Evolutionary conservation across 495 filamentous ascomycete genomes (phyloP).

Genomic region (Daldinia decipiens): DNA sequence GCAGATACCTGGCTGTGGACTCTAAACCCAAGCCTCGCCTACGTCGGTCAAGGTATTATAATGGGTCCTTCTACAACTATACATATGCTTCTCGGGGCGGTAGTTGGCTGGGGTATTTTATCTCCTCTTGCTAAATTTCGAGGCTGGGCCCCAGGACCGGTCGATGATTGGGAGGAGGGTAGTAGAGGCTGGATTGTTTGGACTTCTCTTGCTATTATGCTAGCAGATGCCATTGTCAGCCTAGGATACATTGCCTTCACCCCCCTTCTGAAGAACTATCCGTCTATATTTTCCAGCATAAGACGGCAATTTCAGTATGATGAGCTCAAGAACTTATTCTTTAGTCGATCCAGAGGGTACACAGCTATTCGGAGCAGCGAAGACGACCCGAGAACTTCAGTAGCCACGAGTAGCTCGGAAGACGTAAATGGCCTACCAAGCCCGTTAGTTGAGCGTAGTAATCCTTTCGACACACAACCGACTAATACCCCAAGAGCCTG

Average conservation of each 20-base stretch:
- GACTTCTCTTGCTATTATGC: constrained; percentile 95
- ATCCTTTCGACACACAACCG: constrained; percentile 28
- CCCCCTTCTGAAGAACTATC: constrained; percentile 54
- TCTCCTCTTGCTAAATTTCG: constrained; percentile 85
- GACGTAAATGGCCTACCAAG: constrained; percentile 29
- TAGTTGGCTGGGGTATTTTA: constrained; percentile 90
- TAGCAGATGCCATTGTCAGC: constrained; percentile 90
- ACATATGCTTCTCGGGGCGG: constrained; percentile 93
- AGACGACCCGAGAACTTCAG: constrained; percentile 32
- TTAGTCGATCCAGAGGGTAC: constrained; percentile 32
- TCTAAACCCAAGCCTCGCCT: constrained; percentile 93
- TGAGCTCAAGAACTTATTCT: constrained; percentile 35
- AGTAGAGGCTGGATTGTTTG: constrained; percentile 99
- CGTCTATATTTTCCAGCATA: constrained; percentile 21
- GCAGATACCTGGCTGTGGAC: constrained; percentile 93
- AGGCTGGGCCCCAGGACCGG: constrained; percentile 89
- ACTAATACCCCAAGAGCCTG: constrained; percentile 37
- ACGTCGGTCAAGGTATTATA: constrained; percentile 86
- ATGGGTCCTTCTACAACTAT: constrained; percentile 94
- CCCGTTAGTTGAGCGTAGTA: constrained; percentile 42
- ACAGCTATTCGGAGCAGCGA: constrained; percentile 32
- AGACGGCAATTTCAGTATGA: constrained; percentile 32
- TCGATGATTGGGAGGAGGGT: constrained; percentile 86
- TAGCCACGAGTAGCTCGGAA: constrained; percentile 16
- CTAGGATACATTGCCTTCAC: constrained; percentile 80